Evolutionary conservation across 2,329 filamentous ascomycete species (phyloP), one percentile per base, ranked within the genome.

Genomic region (Basipetospora chlamydospora): DNA sequence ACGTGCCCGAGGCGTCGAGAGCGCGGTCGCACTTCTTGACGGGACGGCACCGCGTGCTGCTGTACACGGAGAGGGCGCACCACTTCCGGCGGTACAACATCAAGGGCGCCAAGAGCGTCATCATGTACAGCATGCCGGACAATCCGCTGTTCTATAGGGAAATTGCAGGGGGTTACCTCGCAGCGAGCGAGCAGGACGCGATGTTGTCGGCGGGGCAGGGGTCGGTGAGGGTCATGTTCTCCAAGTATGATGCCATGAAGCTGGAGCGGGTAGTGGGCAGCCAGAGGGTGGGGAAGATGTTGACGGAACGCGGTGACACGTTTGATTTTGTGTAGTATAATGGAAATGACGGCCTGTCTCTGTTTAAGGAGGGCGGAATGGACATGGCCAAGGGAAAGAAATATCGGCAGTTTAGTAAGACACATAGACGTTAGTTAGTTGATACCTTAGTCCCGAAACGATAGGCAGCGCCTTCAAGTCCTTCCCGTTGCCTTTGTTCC

Each of bases 11-110:
- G 44, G 79, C 86, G 21, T 79, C 84, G 28, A 76, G 88, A 26
- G 85, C 88, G 7, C 70, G 88, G 17, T 87, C 82, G 10, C 83
- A 95, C 53, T 96, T 98, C 58, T 62, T 85, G 44, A 80, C 66
- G 26, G 90, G 87, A 5, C 70, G 86, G 12, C 82, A 95, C 52
- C 75, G 75, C 15, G 70, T 96, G 13, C 59, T 98, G 26, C 64
- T 98, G 12, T 98, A 96, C 59, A 92, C 87, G 2, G 88, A 93
- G 55, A 77, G 90, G 41, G 83, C 87, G n/a, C 90, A 98, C 58
- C 90, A 98, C 57, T 96, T 96, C 66, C 76, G 85, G 34, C 71
- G 90, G n/a, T 86, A 90, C 51, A 71, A 73, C 45, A 67, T 98
- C 37, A 71, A 75, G 25, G 90, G 90, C 16, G 85, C 90, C 11